These are phyloP conservation scores for Phytopythium litorale DNA, from an alignment of 352 stramenopile genomes.

Conservation along the genomic window DNA sequence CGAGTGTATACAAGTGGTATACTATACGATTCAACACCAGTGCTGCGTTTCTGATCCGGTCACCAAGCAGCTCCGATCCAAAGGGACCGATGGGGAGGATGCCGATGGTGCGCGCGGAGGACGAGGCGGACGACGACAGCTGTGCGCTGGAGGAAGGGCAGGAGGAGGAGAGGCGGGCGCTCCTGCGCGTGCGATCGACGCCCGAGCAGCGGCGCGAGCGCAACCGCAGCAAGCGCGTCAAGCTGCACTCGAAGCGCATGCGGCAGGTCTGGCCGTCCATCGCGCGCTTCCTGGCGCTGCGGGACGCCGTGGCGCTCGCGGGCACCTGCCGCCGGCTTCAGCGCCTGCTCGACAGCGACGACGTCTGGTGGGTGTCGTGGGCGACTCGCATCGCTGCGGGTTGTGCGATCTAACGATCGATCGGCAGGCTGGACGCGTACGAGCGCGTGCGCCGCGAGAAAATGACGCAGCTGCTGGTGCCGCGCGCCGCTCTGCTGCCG, in stretches of 20 bases:
- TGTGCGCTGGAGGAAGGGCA: slow-evolving; percentile 7
- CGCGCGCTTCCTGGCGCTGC: slow-evolving; percentile 28
- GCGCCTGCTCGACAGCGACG: slow-evolving; percentile 32
- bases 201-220: slow-evolving; percentile 31
- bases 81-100: background rate
- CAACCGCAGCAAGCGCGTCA: slow-evolving; percentile 48
- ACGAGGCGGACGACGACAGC: background rate
- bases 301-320: slow-evolving; percentile 31
- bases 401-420: background rate
- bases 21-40: background rate
- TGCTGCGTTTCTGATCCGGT: background rate
- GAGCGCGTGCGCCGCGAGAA: slow-evolving; percentile 20
- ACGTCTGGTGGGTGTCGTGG: slow-evolving; percentile 32
- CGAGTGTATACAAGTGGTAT: background rate
- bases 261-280: slow-evolving; percentile 39
- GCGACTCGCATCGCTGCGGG: background rate
- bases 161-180: slow-evolving; percentile 12
- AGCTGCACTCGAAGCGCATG: slow-evolving; percentile 54
- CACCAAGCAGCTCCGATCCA: background rate
- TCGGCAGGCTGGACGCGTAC: slow-evolving; percentile 30
- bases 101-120: background rate
- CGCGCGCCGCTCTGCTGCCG: slow-evolving; percentile 15
- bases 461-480: slow-evolving; percentile 31
- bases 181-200: slow-evolving; percentile 20
- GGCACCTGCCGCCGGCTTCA: slow-evolving; percentile 34